Evolutionary conservation across 768 basidiomycete genomes (phyloP).

Genomic region (Agaricus sinodeliciosus): DNA sequence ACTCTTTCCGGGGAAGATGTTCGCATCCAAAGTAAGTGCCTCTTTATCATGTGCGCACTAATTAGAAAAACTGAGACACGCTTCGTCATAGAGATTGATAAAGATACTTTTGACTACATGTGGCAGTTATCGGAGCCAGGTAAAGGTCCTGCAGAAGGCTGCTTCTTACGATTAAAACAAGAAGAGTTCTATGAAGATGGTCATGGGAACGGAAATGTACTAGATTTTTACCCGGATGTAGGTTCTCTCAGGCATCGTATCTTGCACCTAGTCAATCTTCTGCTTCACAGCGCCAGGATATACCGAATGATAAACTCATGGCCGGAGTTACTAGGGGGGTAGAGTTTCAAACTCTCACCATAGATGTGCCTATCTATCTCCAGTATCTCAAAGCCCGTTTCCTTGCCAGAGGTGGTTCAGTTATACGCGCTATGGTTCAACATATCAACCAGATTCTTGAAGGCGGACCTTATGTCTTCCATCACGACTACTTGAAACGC

Average conservation of each 20-base stretch:
- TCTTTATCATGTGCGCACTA: not conserved
- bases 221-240: conserved; percentile 49
- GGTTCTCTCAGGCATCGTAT: conserved; percentile 12
- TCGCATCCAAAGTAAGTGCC: conserved; percentile 38
- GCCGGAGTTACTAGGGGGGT: conserved; percentile 35
- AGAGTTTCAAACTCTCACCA: conserved; percentile 53
- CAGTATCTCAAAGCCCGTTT: conserved; percentile 59
- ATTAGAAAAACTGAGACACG: not conserved
- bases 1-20: conserved; percentile 40
- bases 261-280: not conserved
- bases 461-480: conserved; percentile 25
- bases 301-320: conserved; percentile 35
- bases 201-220: conserved; percentile 27
- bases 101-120: conserved; percentile 64
- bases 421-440: conserved; percentile 43
- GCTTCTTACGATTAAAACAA: conserved; percentile 59
- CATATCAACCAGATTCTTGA: conserved; percentile 55
- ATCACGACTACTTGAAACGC: conserved; percentile 3
- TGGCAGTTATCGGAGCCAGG: conserved; percentile 62
- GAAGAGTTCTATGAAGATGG: conserved; percentile 49
- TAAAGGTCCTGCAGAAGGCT: conserved; percentile 40
- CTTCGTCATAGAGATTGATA: conserved; percentile 46
- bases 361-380: conserved; percentile 58
- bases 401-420: conserved; percentile 43
- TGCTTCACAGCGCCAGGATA: conserved; percentile 19